Percentiles rank a stretch among this genome's conserved stretches.
These are phyloP conservation scores for Mediolabrus comicus DNA, from an alignment of 108 stramenopile genomes.

Conservation along the genomic window DNA sequence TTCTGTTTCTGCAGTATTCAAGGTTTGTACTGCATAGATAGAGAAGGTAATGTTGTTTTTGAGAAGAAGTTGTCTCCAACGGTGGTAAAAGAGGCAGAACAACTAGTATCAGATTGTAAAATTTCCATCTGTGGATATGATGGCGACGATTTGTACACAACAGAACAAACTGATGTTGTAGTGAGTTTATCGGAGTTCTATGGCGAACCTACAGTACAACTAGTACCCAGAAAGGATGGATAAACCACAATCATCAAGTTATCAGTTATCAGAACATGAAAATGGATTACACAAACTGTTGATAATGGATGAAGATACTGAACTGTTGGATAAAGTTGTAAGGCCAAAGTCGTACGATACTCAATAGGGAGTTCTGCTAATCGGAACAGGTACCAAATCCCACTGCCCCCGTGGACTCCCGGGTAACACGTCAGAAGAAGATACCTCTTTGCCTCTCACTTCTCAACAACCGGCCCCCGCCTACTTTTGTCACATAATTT, in stretches of 20 bases:
- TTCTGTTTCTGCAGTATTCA: no score
- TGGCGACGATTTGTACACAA: slow-evolving; percentile 79
- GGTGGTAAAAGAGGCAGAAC: slow-evolving; percentile 64
- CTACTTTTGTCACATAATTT: no score
- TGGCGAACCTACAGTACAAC: slow-evolving; percentile 72
- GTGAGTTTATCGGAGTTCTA: slow-evolving; percentile 67
- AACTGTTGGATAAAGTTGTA: slow-evolving; percentile 45
- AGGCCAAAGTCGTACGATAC: no score
- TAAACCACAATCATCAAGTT: slow-evolving; percentile 5
- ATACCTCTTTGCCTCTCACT: no score
- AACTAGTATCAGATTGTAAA: slow-evolving; percentile 54
- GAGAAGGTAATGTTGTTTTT: slow-evolving; percentile 77
- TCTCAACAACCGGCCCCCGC: no score
- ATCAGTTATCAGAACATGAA: slow-evolving; percentile 45
- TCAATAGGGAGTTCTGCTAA: background rate
- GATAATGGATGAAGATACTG: slow-evolving; percentile 71
- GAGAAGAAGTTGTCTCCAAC: slow-evolving; percentile 66
- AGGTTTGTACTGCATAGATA: slow-evolving; percentile 84
- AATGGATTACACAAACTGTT: slow-evolving; percentile 82
- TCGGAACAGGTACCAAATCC: no score
- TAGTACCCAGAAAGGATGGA: slow-evolving; percentile 15
- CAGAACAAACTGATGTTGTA: slow-evolving; percentile 52
- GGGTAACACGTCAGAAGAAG: no score
- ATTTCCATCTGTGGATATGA: slow-evolving; percentile 83
- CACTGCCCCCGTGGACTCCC: no score